These are phyloP conservation scores for Candida sonorensis DNA, from an alignment of 805 yeast species.

Conservation along the genomic window DNA sequence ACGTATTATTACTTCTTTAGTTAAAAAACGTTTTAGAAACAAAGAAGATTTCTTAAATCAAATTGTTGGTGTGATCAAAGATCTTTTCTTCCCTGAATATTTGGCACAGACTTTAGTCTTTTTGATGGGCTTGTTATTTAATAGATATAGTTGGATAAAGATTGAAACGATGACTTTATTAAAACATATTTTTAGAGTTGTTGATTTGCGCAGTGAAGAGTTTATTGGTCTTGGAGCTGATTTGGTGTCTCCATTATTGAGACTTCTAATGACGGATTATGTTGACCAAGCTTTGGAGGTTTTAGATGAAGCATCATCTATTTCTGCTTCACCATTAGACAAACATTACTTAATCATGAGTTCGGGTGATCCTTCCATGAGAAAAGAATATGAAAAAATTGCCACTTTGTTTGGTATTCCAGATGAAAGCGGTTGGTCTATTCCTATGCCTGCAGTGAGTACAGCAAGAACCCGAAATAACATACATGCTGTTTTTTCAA, in stretches of 20 bases:
- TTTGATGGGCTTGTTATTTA: constrained; percentile 71
- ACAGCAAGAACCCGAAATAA: constrained; percentile 86
- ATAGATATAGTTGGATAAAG: constrained; percentile 73
- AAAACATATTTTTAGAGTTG: constrained; percentile 65
- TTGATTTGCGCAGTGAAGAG: constrained; percentile 70
- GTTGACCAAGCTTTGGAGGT: constrained; percentile 89
- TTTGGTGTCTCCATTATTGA: constrained; percentile 78
- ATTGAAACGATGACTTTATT: constrained; percentile 72
- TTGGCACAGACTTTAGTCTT: constrained; percentile 72
- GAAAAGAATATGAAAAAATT: constrained; percentile 76
- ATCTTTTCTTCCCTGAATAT: constrained; percentile 63
- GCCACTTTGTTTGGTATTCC: constrained; percentile 94
- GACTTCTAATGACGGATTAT: constrained; percentile 73
- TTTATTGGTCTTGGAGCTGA: constrained; percentile 93
- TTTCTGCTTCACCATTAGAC: constrained; percentile 89
- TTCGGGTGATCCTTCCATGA: constrained; percentile 71
- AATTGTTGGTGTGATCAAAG: constrained; percentile 61
- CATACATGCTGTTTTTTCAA: constrained; percentile 90
- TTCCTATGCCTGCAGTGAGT: constrained; percentile 90
- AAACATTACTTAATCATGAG: constrained; percentile 89
- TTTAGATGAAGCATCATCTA: constrained; percentile 72
- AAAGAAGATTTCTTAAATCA: constrained; percentile 85
- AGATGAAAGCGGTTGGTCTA: constrained; percentile 93
- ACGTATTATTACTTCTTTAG: constrained; percentile 67
- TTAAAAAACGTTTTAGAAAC: constrained; percentile 78